Base-by-base conservation (phyloP, 2,329 filamentous ascomycete species). In the Hirsutella thompsonii region DNA sequence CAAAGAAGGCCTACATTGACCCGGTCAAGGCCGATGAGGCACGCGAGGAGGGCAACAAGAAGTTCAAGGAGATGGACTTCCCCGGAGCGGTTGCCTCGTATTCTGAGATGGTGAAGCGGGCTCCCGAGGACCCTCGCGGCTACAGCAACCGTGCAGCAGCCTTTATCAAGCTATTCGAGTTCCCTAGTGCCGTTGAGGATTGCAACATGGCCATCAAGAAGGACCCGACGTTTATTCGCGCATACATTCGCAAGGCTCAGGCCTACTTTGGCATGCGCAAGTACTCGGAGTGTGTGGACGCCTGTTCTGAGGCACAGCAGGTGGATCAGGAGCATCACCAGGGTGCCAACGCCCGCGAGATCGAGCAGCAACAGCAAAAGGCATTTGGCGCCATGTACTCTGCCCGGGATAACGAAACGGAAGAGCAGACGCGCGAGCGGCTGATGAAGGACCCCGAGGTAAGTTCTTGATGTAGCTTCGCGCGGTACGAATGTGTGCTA, bases 91-190 rank as follows among this genome's bases (percentile, higher is more conserved):
- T 98, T 21, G 88, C 87, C 36, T 87, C 90, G 1, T 98, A 98
- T 69, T 78, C 72, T 1, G 92, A 98, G 69, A 95, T 96, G 89
- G 83, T 83, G 63, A 95, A 95, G 75, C 88, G 92, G 44, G 83
- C 87, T 0, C 92, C 93, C 5, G 75, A 93, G 1, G 92, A 98
- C 57, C 82, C 92, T 33, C 81, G 93, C 52, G 90, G 92, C 35
- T 98, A 92, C 74, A 93, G 85, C 60, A 98, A 98, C 74, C 88
- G 92, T 52, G 92, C 92, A 6, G 92, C 92, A 4, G 93, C 92
- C 36, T 87, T 96, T 56, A 84, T 95, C 66, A 98, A 98, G 71
- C 75, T 98, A 35, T 84, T 98, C 55, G 85, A 89, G 52, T 94
- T 98, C 71, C 92, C 92, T 6, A 85, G 82, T 49, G 93, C 92